phyloP scores from a whole-genome alignment of 2,329 filamentous ascomycete species.

The Trichoderma gracile region DNA sequence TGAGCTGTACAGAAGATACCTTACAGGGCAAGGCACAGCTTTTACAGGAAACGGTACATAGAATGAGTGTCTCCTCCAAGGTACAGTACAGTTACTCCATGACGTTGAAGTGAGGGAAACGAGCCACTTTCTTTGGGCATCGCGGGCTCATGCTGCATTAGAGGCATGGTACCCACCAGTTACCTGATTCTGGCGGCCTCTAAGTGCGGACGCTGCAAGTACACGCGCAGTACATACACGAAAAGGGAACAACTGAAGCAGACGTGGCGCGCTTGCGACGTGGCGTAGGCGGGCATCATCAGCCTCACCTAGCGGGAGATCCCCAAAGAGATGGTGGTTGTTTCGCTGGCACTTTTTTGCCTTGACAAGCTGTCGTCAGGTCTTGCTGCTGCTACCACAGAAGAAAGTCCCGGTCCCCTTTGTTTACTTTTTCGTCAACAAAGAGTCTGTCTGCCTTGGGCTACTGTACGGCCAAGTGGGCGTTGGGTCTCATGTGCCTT shows the following conservation, averaged over 20 bases:
- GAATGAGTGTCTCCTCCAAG: no score
- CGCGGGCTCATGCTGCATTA: not conserved
- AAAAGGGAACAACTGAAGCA: not conserved
- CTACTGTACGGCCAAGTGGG: not conserved
- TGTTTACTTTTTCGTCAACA: no score
- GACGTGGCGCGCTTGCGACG: slow-evolving; percentile 22
- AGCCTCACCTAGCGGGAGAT: slow-evolving; percentile 15
- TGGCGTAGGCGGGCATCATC: slow-evolving; percentile 7
- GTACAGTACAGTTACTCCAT: not conserved
- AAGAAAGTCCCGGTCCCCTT: no score
- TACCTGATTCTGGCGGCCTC: not conserved
- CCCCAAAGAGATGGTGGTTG: no score
- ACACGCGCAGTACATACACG: not conserved
- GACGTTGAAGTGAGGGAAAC: not conserved
- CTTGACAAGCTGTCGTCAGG: slow-evolving; percentile 8
- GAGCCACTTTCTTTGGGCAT: not conserved
- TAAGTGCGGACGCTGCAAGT: not conserved
- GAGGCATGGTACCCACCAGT: not conserved
- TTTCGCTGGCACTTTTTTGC: not conserved
- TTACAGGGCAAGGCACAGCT: no score
- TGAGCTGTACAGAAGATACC: not conserved
- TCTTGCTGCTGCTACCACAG: no score
- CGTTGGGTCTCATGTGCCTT: not conserved
- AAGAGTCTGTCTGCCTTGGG: no score
- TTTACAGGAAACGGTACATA: no score